Conservation (phyloP, 2,329 filamentous ascomycete genomes). For the Gaeumannomyces tritici region DNA sequence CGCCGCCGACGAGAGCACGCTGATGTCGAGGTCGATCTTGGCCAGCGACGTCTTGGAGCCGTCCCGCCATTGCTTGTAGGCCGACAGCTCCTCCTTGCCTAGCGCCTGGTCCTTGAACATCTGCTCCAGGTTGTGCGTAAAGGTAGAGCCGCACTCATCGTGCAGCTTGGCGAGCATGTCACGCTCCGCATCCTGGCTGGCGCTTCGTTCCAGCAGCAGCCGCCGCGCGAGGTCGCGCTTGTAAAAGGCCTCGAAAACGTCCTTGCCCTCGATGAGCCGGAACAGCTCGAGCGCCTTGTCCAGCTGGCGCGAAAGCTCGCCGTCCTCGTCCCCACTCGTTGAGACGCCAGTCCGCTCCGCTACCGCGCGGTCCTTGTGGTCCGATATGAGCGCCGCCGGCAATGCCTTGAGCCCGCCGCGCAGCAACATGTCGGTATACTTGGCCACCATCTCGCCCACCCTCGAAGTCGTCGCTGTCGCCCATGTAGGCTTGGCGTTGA, state of each 20-base stretch:
- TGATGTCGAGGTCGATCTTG: conserved; percentile 69
- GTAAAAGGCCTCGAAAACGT: conserved; percentile 98
- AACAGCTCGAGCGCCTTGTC: conserved; percentile 92
- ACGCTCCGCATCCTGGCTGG: conserved; percentile 88
- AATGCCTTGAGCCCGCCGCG: conserved; percentile 80
- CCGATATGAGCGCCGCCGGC: conserved; percentile 57
- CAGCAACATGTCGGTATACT: conserved; percentile 85
- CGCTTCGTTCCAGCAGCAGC: conserved; percentile 83
- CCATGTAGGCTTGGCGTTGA: conserved; percentile 67
- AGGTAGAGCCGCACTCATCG: conserved; percentile 84
- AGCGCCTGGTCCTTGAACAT: conserved; percentile 99
- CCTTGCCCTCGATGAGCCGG: conserved; percentile 93
- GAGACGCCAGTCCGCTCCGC: conserved; percentile 54
- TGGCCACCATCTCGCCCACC: conserved; percentile 97
- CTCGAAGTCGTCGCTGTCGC: conserved; percentile 75
- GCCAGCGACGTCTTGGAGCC: conserved; percentile 28
- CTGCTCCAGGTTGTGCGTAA: conserved; percentile 94
- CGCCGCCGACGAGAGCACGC: conserved; percentile 78
- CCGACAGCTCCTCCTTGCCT: conserved; percentile 83
- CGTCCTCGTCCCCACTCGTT: conserved; percentile 75
- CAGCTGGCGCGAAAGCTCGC: conserved; percentile 82
- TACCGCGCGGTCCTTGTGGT: conserved; percentile 45
- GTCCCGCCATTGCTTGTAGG: conserved; percentile 63
- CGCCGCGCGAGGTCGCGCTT: conserved; percentile 91
- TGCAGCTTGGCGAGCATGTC: conserved; percentile 91